Evolutionary conservation across 2,329 filamentous ascomycete genomes (phyloP), one percentile per base, ranked within the genome.

Genomic region (Microthyrium microscopicum): DNA sequence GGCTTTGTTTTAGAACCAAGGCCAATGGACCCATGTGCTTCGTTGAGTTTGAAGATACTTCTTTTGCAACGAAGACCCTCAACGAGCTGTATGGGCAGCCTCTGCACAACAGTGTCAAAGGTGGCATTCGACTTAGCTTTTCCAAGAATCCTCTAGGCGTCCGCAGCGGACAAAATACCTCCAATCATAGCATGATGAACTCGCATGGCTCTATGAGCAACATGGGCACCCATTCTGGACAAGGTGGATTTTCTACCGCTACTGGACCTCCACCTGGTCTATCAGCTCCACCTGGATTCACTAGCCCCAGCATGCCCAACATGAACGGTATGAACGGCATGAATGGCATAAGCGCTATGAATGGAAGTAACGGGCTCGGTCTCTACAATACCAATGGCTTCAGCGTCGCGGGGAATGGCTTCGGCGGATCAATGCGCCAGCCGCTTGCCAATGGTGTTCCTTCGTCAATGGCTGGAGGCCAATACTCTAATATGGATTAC

Each of bases 1-100:
- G 89, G 19, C 72, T 98, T 5, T 93, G 84, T 50, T 93, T 94
- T 64, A 72, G 87, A 21, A 91, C 84, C 34, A 95, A 95, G 61
- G 73, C 81, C 43, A 93, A 94, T 45, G 87, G 87, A 0, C 87
- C 87, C 2, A 95, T 95, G 85, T 95, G 89, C 52, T 95, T 95
- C 54, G 89, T 98, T 24, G 89, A 98, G 54, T 98, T 95, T 45
- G 87, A 95, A 48, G 85, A 94, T 46, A 68, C 92, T 8, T 79
- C 81, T 2, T 87, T 83, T 48, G 87, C 89, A 1, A 94, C 87
- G 26, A 92, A 89, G 55, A 78, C 85, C 1, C 66, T 95, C 3
- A 73, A 85, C 42, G 83, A 94, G 36, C 66, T 95, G 2, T 94
- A 95, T 47, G 89, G 89, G 0, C 73, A 78, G 31, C 73, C 71